Percentiles rank a stretch among this genome's conserved stretches.
Evolutionary conservation across 352 stramenopile species (phyloP).

Genomic region (Plasmopara halstedii): DNA sequence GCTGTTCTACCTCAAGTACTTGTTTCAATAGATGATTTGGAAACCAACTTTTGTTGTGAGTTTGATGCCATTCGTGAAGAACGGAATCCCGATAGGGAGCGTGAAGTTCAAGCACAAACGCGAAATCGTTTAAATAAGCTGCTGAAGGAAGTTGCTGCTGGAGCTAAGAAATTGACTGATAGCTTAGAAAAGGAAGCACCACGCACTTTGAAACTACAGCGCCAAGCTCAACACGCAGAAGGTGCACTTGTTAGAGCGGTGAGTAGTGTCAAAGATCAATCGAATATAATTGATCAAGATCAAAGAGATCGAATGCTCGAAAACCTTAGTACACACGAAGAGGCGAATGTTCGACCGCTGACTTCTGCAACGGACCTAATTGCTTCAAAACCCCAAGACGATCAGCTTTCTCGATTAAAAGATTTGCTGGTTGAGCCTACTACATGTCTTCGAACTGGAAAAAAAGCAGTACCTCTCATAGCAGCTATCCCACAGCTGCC

Average conservation of each 20-base stretch:
- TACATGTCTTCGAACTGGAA: constrained; percentile 20
- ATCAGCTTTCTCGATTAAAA: constrained; percentile 54
- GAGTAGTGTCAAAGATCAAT: constrained; percentile 17
- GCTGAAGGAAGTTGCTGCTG: constrained; percentile 26
- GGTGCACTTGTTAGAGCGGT: constrained; percentile 11
- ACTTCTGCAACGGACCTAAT: constrained; percentile 6
- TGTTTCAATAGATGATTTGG: constrained; percentile 29
- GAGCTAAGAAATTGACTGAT: constrained; percentile 22
- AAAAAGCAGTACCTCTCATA: constrained; percentile 4
- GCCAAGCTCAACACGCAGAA: constrained; percentile 17
- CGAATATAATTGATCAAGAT: constrained; percentile 8
- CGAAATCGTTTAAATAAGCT: constrained; percentile 23
- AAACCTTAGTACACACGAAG: neutral
- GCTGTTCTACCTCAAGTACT: constrained; percentile 33
- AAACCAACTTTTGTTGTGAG: constrained; percentile 36
- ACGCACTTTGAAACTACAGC: constrained; percentile 9
- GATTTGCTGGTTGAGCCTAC: constrained; percentile 34
- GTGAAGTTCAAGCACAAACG: constrained; percentile 29
- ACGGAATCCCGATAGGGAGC: constrained; percentile 53
- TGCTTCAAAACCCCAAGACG: constrained; percentile 20
- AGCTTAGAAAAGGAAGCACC: constrained; percentile 20
- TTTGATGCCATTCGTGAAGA: constrained; percentile 36
- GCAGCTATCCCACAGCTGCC: neutral
- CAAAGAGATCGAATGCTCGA: constrained; percentile 2
- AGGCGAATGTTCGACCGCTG: neutral